Conservation (phyloP, 352 stramenopile species). For the Phytophthora pistaciae region DNA sequence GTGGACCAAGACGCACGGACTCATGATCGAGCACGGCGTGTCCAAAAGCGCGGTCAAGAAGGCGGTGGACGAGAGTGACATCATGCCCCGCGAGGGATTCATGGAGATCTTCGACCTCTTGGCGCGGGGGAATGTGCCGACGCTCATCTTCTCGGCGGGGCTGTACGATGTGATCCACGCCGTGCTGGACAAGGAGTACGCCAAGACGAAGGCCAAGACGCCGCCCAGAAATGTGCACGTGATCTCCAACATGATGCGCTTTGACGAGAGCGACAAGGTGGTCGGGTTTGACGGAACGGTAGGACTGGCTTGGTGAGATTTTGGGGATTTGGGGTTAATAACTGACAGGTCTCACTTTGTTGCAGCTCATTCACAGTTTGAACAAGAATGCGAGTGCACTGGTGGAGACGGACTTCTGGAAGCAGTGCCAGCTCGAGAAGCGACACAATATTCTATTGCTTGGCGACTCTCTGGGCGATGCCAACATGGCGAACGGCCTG, state of each 20-base stretch:
- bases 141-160: constrained; percentile 76
- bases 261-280: constrained; percentile 55
- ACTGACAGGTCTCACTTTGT: neutral
- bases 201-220: constrained; percentile 33
- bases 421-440: constrained; percentile 74
- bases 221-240: constrained; percentile 76
- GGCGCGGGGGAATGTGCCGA: constrained; percentile 64
- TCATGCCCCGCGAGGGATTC: constrained; percentile 68
- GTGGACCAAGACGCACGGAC: constrained; percentile 61
- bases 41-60: constrained; percentile 48
- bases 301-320: neutral
- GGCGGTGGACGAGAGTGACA: constrained; percentile 59
- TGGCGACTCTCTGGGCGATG: constrained; percentile 76
- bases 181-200: constrained; percentile 75
- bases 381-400: constrained; percentile 86
- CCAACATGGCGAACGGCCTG: constrained; percentile 74
- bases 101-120: constrained; percentile 71
- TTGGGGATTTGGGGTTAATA: neutral
- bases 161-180: constrained; percentile 87
- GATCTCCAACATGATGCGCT: constrained; percentile 86
- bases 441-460: constrained; percentile 81
- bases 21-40: constrained; percentile 71
- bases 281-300: constrained; percentile 66
- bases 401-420: constrained; percentile 72
- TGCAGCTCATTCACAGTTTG: constrained; percentile 77